Evolutionary conservation across 139 green algal genomes (phyloP).

Genomic region (Deuterostichococcus epilithicus): DNA sequence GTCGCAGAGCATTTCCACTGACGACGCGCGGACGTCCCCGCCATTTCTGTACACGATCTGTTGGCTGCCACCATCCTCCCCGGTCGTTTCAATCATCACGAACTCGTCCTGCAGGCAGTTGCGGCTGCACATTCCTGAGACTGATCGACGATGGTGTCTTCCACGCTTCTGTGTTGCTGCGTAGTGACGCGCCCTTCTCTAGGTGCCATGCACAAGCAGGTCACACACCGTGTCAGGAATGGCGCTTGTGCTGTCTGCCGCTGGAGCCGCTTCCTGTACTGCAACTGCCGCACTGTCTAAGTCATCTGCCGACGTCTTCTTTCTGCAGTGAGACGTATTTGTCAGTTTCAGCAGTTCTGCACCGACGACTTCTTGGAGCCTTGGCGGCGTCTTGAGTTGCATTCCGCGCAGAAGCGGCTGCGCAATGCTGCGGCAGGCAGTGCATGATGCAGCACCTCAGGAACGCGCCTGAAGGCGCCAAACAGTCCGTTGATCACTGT

Average conservation of each 20-base stretch:
- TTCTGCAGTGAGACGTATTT: background rate
- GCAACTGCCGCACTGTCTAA: background rate
- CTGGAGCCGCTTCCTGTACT: background rate
- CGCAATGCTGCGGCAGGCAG: no score
- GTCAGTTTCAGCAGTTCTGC: no score
- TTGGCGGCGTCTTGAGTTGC: no score
- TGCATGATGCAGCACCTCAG: no score
- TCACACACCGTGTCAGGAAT: background rate
- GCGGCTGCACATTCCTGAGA: background rate
- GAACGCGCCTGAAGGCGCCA: background rate
- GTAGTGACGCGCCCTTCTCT: background rate
- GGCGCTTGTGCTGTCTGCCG: background rate
- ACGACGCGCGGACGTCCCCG: constrained; percentile 62
- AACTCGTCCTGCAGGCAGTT: constrained; percentile 30
- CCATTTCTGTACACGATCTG: constrained; percentile 80
- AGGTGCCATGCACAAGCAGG: background rate
- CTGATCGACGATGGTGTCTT: background rate
- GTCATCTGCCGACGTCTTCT: background rate
- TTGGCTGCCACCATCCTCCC: constrained; percentile 45
- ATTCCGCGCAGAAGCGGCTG: no score
- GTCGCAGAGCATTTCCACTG: constrained; percentile 78
- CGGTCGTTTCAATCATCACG: constrained; percentile 23
- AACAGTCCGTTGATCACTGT: background rate
- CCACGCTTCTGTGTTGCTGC: background rate
- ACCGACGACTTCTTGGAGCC: no score